These are phyloP conservation scores for Gossypium mustelinum DNA, from an alignment of 345 rosid genomes.

Conservation along the genomic window DNA sequence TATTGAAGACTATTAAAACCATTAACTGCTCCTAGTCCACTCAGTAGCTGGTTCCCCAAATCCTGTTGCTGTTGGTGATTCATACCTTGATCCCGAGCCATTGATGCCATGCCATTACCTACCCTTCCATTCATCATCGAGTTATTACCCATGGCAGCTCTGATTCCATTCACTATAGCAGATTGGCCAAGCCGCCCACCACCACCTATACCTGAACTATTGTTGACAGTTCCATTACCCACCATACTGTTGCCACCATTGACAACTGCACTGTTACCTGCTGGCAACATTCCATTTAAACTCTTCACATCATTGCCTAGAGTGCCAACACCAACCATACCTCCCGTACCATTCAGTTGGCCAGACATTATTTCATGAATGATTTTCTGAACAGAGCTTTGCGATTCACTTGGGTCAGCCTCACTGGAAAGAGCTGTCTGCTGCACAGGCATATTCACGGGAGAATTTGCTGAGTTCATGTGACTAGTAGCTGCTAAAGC, in stretches of 20 bases:
- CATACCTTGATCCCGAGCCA: slow-evolving; percentile 62
- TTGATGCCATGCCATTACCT: slow-evolving; percentile 31
- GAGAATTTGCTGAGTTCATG: slow-evolving; percentile 52
- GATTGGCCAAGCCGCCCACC: slow-evolving; percentile 59
- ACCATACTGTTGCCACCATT: slow-evolving; percentile 38
- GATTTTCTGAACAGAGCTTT: slow-evolving; percentile 84
- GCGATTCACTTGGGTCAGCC: slow-evolving; percentile 57
- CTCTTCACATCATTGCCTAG: slow-evolving; percentile 54
- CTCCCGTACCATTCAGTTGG: slow-evolving; percentile 50
- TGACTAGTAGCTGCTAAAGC: slow-evolving; percentile 51
- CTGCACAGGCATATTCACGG: slow-evolving; percentile 52
- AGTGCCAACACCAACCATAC: slow-evolving; percentile 54
- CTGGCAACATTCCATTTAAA: slow-evolving; percentile 44
- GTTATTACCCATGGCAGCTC: slow-evolving; percentile 57
- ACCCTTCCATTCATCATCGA: slow-evolving; percentile 69
- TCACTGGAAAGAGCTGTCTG: slow-evolving; percentile 55
- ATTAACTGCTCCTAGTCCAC: slow-evolving; percentile 69
- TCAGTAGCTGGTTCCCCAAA: slow-evolving; percentile 66
- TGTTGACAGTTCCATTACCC: slow-evolving; percentile 49
- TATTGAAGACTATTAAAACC: slow-evolving; percentile 71
- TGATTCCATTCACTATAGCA: slow-evolving; percentile 54
- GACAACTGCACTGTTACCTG: slow-evolving; percentile 43
- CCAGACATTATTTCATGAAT: slow-evolving; percentile 65
- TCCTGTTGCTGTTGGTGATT: slow-evolving; percentile 64
- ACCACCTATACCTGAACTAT: slow-evolving; percentile 39